Base-by-base conservation (phyloP, 164 flowering plant genomes). In the Annona squamosa region DNA sequence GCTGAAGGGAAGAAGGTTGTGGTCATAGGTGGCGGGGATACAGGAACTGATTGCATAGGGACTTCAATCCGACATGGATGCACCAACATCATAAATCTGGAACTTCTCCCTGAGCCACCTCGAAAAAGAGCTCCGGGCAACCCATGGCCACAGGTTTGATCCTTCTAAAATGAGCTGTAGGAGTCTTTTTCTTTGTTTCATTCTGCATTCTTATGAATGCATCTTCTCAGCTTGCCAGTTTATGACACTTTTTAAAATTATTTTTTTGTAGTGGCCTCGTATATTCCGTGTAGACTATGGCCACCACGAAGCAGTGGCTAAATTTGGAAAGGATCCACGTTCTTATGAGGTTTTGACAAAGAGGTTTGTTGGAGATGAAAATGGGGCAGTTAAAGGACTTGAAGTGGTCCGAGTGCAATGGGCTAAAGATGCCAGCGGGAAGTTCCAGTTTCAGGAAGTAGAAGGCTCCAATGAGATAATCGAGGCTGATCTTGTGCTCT, bases 11-110 rank as follows among this genome's bases (percentile, higher is more conserved):
- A 96, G 88, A 96, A 90, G 77, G 98, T 96, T 18, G 92, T 96
- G n/a, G 99, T 96, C 66, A 93, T 96, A 68, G 99, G 99, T 78
- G 99, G 99, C 64, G 99, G 99, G 9, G 99, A 96, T 79, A 96
- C 99, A 5, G 99, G 99, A 42, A 96, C 99, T 44, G 99, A 96
- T 76, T 96, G 99, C 83, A 93, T 96, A 45, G 99, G 95, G 19
- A 96, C 99, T 19, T 93, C 99, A 16, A 86, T 96, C 61, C 85
- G 99, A 1, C 99, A 96, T 81, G 99, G 97, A 44, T 96, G 99
- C 81, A 82, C 77, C 18, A 84, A 78, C 75, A 59, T 96, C 19
- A 77, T 89, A 7, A 96, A 96, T 82, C 81, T 96, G 6, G 99
- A 96, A 82, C 97, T 96, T 78, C 92, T 93, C n/a, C 95, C 99